A percentile compares a stretch with the other conserved stretches of the same genome.
phyloP scores from a whole-genome alignment of 768 basidiomycete species.

The Boletus reticulatus region DNA sequence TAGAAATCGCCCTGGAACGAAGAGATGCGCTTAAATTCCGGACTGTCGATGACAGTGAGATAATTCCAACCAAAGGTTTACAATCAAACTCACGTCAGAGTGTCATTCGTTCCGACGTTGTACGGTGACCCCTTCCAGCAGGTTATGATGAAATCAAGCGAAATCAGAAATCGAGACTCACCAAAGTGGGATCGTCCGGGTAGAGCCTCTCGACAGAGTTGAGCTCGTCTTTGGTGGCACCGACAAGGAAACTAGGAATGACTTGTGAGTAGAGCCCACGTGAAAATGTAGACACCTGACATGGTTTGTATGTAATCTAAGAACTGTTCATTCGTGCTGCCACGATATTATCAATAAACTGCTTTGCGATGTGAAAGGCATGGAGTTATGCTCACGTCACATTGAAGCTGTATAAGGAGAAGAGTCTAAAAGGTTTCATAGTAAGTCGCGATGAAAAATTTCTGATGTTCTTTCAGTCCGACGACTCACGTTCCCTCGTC shows the following conservation, averaged over 20 bases:
- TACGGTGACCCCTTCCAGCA: slow-evolving; percentile 26
- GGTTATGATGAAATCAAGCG: background rate
- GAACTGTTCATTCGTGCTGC: slow-evolving; percentile 1
- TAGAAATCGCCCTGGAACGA: slow-evolving; percentile 18
- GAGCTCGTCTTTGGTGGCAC: slow-evolving; percentile 5
- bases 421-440: slow-evolving; percentile 22
- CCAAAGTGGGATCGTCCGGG: slow-evolving; percentile 1
- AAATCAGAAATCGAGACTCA: background rate
- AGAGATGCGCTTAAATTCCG: slow-evolving; percentile 1
- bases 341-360: background rate
- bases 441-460: background rate
- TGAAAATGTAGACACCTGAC: background rate
- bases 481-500: slow-evolving; percentile 1
- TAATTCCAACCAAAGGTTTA: background rate
- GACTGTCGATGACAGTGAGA: background rate
- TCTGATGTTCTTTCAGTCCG: background rate
- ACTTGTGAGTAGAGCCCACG: background rate
- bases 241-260: slow-evolving; percentile 9
- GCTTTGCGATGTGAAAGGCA: background rate
- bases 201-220: background rate
- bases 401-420: slow-evolving; percentile 13
- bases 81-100: background rate
- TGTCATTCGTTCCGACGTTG: slow-evolving; percentile 21
- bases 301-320: slow-evolving; percentile 4
- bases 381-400: slow-evolving; percentile 21